Base-by-base conservation (phyloP, 768 basidiomycete genomes). In the Wakefieldia striispora region DNA sequence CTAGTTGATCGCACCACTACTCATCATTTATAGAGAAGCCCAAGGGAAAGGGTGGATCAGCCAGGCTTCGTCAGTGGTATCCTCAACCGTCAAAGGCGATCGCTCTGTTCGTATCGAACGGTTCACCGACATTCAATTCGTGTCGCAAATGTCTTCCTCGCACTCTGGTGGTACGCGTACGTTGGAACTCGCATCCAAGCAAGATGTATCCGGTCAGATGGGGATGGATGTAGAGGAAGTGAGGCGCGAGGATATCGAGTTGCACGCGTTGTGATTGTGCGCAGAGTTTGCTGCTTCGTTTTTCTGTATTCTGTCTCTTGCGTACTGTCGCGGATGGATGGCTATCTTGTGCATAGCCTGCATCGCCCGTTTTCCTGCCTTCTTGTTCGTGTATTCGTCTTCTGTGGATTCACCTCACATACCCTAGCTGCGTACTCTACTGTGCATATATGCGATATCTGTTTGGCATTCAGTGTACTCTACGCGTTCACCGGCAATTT, bases 221-320 rank as follows among this genome's bases (percentile, higher is more conserved):
- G n/a, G 12, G 21, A 10, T 26, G 14, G 49, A 27, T 87, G 68
- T 97, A 88, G 6, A 95, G 71, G 62, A 88, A 82, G 6, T 94
- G 72, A 0, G 84, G 82, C 23, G 88, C 81, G 24, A 93, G 49
- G 50, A 47, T 24, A 55, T 59, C 7, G 56, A 49, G 40, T 16
- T 54, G 51, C 17, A 33, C 7, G 23, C 12, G 16, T 20, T 43
- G 29, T 43, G 29, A 43, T 33, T 14, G 31, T 14, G 7, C 27
- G 31, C 4, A 12, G 31, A 13, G 31, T 4, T 33, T 14, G 27
- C 27, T 29, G 9, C 27, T 33, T 14, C 31, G 31, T 13, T 33
- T 7, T 33, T 33, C 14, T 33, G 14, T 11, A 33, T 14, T 13
- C 10, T 9, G 27, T 29, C 11, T 29, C 27, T 29, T 29, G 31